phyloP scores from a whole-genome alignment of 352 stramenopile species.

The Phytophthora pluvialis region DNA sequence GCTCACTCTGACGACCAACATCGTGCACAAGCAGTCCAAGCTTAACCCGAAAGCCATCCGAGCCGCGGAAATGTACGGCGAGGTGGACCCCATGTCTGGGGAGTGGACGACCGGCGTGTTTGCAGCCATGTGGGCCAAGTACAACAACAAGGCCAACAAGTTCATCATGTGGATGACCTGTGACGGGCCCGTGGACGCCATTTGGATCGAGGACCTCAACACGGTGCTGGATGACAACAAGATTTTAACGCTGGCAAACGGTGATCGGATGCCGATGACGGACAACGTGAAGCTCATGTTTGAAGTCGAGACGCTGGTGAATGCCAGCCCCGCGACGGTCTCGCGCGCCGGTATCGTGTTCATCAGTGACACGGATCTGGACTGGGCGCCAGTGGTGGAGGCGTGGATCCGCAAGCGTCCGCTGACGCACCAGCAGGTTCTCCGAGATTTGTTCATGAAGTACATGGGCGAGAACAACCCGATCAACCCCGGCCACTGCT shows the following conservation, averaged over 20 bases:
- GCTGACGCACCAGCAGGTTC: slow-evolving; percentile 84
- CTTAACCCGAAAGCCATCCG: slow-evolving; percentile 98
- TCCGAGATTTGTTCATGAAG: slow-evolving; percentile 94
- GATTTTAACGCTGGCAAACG: slow-evolving; percentile 97
- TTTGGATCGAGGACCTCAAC: slow-evolving; percentile 99
- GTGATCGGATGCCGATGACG: slow-evolving; percentile 98
- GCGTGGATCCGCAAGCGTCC: slow-evolving; percentile 96
- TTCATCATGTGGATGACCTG: slow-evolving; percentile 99
- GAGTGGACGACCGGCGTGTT: slow-evolving; percentile 99
- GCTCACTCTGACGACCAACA: slow-evolving; percentile 92
- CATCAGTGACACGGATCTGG: slow-evolving; percentile 97
- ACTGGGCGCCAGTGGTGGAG: slow-evolving; percentile 97
- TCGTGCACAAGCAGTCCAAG: slow-evolving; percentile 95
- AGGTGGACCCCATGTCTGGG: slow-evolving; percentile 95
- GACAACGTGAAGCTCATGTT: slow-evolving; percentile 98
- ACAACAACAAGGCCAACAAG: slow-evolving; percentile 97
- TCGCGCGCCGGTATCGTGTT: slow-evolving; percentile 98
- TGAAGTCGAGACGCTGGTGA: slow-evolving; percentile 97
- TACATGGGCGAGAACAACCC: slow-evolving; percentile 96
- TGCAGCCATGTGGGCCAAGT: slow-evolving; percentile 98
- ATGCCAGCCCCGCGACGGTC: slow-evolving; percentile 97
- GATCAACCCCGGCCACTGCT: slow-evolving; percentile 94
- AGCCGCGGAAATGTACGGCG: slow-evolving; percentile 98
- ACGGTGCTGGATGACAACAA: slow-evolving; percentile 99
- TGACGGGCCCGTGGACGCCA: slow-evolving; percentile 97